Evolutionary conservation across 257 asterid genomes (phyloP), one percentile per base, ranked within the genome.

Genomic region (Jacaranda mimosifolia): DNA sequence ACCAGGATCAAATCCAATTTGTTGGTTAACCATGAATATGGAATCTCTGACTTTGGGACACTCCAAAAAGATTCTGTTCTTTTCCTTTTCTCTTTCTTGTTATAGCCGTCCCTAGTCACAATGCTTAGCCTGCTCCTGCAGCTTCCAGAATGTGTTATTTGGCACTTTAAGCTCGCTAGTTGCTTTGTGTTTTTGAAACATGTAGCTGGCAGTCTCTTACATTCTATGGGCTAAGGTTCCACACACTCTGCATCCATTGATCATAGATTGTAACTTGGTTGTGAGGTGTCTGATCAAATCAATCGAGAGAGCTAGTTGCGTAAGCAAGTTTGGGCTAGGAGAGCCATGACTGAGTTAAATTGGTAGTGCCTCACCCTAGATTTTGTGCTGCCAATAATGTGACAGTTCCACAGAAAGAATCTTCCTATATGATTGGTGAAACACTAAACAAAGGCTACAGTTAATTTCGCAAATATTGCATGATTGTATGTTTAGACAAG

Each of bases 131-230:
- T n/a, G 1, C 51, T 35, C 75, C 75, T 53, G 7, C 36, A 32
- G 12, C 36, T 52, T 35, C 64, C 32, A 32, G 21, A 39, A 46
- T 19, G 59, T 21, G 11, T 11, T 68, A 11, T 40, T 49, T 26
- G 60, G 73, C 59, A 68, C 14, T 68, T 68, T 4, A 68, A 48
- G 45, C 45, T 52, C 9, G 63, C 36, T 49, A 7, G 43, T 56
- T 38, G 52, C 55, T 11, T 55, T 68, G 18, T 9, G 40, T 72
- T 55, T 72, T 55, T 72, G 56, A 56, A 19, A 72, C 42, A 71
- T 12, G 1, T 8, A 6, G 26, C 59, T 19, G 3, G 43, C 38
- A 53, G 17, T 49, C 49, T 15, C 11, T 52, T 51, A 52, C 36
- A 36, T 9, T 14, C 52, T 70, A 38, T 15, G 21, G 26, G 63